Conservation (phyloP, 345 rosid genomes). For the Psidium guajava region DNA sequence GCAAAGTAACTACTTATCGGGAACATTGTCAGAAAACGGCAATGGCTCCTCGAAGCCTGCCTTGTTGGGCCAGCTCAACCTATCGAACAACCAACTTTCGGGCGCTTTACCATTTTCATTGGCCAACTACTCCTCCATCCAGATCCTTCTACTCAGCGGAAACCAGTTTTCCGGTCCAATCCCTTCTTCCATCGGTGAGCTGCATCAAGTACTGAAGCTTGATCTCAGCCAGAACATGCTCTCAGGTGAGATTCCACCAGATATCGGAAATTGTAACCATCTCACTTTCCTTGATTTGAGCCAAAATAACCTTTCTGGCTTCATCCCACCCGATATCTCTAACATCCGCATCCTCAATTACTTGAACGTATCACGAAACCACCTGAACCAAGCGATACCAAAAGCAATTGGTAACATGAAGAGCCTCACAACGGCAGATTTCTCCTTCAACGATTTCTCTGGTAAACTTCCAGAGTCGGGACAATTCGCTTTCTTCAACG, state of each 20-base stretch:
- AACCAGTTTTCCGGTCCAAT: constrained; percentile 65
- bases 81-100: constrained; percentile 61
- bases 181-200: constrained; percentile 51
- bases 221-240: constrained; percentile 74
- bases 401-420: constrained; percentile 56
- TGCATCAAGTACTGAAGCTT: constrained; percentile 35
- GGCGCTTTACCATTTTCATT: constrained; percentile 65
- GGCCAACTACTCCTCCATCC: constrained; percentile 51
- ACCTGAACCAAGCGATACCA: constrained; percentile 49
- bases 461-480: constrained; percentile 74
- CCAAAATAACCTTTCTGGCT: constrained; percentile 55
- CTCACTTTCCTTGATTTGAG: constrained; percentile 51
- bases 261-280: constrained; percentile 43
- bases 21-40: constrained; percentile 26
- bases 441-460: constrained; percentile 75
- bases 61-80: constrained; percentile 46
- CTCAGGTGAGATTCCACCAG: constrained; percentile 57
- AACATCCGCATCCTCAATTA: constrained; percentile 54
- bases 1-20: constrained; percentile 61
- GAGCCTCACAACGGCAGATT: constrained; percentile 74
- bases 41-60: constrained; percentile 13
- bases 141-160: constrained; percentile 50
- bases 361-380: constrained; percentile 81
- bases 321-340: constrained; percentile 43
- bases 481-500: constrained; percentile 67